Evolutionary conservation across 73 alveolate species (phyloP).

Genomic region (Diophrys appendiculata): DNA sequence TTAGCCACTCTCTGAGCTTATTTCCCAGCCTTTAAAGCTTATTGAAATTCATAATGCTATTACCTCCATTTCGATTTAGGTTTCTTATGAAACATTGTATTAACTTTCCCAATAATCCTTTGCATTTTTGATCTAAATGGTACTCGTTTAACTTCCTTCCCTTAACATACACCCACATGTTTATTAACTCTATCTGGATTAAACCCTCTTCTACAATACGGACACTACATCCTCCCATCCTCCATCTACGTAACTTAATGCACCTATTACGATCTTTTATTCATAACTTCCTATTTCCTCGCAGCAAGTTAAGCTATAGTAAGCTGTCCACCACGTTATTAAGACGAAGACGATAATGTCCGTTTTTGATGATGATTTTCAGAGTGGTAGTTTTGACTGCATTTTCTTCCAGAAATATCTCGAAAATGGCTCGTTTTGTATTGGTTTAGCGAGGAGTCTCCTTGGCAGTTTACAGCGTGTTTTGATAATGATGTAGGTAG

Average conservation of each 20-base stretch:
- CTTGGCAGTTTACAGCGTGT: neutral
- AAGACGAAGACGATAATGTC: no score
- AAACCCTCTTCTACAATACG: neutral
- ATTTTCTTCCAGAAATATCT: no score
- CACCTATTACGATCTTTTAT: no score
- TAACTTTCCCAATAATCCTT: neutral
- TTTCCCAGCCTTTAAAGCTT: neutral
- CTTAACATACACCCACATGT: neutral
- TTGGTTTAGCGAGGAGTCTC: no score
- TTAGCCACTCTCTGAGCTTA: neutral
- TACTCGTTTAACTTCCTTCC: neutral
- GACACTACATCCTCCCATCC: neutral
- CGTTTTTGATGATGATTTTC: no score
- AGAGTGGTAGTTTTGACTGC: no score
- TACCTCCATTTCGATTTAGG: neutral
- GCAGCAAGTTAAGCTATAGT: no score
- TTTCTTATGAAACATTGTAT: neutral
- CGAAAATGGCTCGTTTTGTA: no score
- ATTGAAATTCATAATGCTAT: neutral
- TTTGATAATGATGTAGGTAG: constrained; percentile 46
- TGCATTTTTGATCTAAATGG: neutral
- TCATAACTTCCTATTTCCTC: no score
- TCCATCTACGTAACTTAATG: neutral
- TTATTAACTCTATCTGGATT: neutral
- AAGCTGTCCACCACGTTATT: no score